Evolutionary conservation across 2,329 filamentous ascomycete genomes (phyloP).

Genomic region (Chaetomium globosum): DNA sequence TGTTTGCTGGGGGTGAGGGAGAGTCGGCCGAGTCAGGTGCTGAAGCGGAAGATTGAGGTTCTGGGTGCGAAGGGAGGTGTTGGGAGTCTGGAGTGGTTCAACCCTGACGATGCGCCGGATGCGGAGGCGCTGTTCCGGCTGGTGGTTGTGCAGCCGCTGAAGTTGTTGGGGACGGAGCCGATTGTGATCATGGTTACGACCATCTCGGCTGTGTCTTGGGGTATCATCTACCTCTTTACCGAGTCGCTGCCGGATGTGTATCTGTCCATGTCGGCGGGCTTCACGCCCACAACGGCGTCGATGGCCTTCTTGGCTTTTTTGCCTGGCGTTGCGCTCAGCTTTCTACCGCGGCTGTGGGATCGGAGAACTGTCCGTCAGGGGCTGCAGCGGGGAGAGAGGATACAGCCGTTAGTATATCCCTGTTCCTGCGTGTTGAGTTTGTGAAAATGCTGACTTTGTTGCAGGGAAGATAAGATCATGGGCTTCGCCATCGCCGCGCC

Average conservation of each 20-base stretch:
- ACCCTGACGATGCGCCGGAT: conserved; percentile 1
- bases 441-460: background rate
- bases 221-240: conserved; percentile 1
- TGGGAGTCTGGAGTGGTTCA: background rate
- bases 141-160: background rate
- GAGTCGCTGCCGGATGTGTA: conserved; percentile 1
- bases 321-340: background rate
- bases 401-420: background rate
- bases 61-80: background rate
- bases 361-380: background rate
- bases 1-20: background rate
- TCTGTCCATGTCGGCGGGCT: background rate
- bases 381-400: background rate
- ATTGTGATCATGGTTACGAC: background rate
- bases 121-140: background rate
- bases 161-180: background rate
- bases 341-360: background rate
- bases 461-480: background rate
- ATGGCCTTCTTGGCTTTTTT: background rate
- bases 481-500: conserved; percentile 1
- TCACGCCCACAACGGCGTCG: background rate
- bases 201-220: background rate
- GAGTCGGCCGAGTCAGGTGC: background rate
- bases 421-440: background rate
- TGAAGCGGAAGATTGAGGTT: background rate